phyloP scores from a whole-genome alignment of 805 yeast species.

The Isabelozyma rhagii region DNA sequence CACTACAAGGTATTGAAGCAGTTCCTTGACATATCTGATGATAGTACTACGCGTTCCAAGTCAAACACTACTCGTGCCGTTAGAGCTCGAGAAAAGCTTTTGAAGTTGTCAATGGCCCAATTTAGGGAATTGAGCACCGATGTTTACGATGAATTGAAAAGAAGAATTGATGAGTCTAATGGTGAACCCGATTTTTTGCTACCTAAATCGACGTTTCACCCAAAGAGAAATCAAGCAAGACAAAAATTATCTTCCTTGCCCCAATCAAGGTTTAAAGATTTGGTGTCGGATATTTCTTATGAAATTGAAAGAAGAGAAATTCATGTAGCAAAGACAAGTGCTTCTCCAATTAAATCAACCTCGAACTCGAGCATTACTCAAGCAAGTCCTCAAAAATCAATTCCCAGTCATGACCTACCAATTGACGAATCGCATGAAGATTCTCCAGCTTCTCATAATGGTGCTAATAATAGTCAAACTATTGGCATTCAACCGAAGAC shows the following conservation, averaged over 20 bases:
- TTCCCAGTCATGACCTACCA: neutral
- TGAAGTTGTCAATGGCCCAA: slow-evolving; percentile 77
- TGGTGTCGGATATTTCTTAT: slow-evolving; percentile 82
- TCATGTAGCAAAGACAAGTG: slow-evolving; percentile 23
- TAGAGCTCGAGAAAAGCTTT: slow-evolving; percentile 80
- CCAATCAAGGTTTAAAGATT: slow-evolving; percentile 76
- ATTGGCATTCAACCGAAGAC: slow-evolving; percentile 58
- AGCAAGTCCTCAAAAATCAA: neutral
- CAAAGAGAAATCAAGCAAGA: slow-evolving; percentile 93
- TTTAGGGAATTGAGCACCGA: slow-evolving; percentile 90
- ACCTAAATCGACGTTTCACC: slow-evolving; percentile 76
- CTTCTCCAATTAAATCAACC: neutral
- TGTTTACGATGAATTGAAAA: slow-evolving; percentile 85
- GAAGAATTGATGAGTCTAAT: slow-evolving; percentile 64
- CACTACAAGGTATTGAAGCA: slow-evolving; percentile 50
- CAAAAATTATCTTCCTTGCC: slow-evolving; percentile 86
- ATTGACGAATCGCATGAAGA: neutral
- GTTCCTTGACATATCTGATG: slow-evolving; percentile 50
- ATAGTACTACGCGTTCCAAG: slow-evolving; percentile 34
- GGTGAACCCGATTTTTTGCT: slow-evolving; percentile 61
- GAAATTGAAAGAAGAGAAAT: slow-evolving; percentile 80
- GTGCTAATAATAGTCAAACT: slow-evolving; percentile 11
- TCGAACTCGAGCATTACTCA: neutral
- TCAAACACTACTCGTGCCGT: slow-evolving; percentile 59
- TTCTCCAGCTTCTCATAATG: slow-evolving; percentile 6